These are phyloP conservation scores for Pichia scutulata DNA, from an alignment of 805 yeast genomes.

Conservation along the genomic window DNA sequence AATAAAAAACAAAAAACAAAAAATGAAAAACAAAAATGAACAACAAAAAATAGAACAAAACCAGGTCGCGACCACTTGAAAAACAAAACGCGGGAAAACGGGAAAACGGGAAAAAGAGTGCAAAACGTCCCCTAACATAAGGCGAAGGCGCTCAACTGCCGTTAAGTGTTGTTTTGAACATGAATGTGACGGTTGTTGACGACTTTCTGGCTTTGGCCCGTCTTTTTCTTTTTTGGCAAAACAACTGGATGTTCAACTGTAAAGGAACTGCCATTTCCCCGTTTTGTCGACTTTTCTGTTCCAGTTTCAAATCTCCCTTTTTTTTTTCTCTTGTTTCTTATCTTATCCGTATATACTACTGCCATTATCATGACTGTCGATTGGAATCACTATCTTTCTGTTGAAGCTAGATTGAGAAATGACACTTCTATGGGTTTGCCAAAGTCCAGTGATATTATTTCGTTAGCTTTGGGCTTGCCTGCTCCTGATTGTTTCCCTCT, in stretches of 20 bases:
- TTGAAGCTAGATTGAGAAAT: slow-evolving; percentile 23
- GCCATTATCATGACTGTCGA: slow-evolving; percentile 19
- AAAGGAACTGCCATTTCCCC: not conserved
- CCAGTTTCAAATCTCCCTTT: not conserved
- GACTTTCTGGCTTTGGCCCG: no score
- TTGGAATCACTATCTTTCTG: not conserved
- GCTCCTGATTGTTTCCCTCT: slow-evolving; percentile 45
- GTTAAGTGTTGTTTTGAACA: not conserved
- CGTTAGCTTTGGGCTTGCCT: slow-evolving; percentile 53
- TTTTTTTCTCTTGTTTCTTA: not conserved
- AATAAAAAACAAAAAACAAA: no score
- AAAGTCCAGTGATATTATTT: slow-evolving; percentile 30
- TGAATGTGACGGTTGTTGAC: no score
- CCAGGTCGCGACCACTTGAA: no score
- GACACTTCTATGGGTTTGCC: slow-evolving; percentile 25
- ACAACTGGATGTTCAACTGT: not conserved
- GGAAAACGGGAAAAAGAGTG: no score
- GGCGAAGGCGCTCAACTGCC: not conserved
- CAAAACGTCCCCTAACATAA: not conserved
- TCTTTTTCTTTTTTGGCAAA: not conserved
- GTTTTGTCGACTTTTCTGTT: not conserved
- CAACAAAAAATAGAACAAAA: not conserved
- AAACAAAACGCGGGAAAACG: not conserved
- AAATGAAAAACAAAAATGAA: no score
- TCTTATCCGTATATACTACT: not conserved